Conservation (phyloP, 805 yeast species). For the Candida chilensis region DNA sequence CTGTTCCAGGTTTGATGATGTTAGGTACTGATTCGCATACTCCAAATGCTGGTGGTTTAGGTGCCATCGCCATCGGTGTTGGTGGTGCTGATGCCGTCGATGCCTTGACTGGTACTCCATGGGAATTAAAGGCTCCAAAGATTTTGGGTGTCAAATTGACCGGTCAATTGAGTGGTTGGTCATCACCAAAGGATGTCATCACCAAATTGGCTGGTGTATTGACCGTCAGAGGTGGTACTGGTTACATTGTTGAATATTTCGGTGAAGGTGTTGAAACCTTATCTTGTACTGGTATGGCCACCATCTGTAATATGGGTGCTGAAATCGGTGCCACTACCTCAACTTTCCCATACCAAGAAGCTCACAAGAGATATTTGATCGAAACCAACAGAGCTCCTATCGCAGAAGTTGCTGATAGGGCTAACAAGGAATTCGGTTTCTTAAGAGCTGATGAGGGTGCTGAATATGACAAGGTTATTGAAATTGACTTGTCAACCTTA, state of each 20-base stretch:
- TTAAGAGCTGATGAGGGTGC: conserved; percentile 82
- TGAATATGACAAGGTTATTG: conserved; percentile 87
- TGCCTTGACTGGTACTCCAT: conserved; percentile 92
- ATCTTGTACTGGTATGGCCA: conserved; percentile 98
- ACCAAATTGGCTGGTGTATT: conserved; percentile 84
- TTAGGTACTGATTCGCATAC: conserved; percentile 98
- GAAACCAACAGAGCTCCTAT: conserved; percentile 82
- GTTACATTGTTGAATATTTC: conserved; percentile 90
- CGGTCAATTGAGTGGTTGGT: conserved; percentile 87
- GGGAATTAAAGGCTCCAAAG: conserved; percentile 98
- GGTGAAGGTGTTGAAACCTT: conserved; percentile 88
- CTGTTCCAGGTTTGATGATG: conserved; percentile 96
- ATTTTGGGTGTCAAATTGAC: conserved; percentile 88
- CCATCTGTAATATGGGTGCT: conserved; percentile 99
- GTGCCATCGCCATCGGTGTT: conserved; percentile 98
- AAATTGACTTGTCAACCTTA: conserved; percentile 74
- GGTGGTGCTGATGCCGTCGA: conserved; percentile 99
- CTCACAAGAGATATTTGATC: conserved; percentile 67
- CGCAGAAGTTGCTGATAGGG: conserved; percentile 69
- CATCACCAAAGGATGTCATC: conserved; percentile 95
- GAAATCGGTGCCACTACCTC: conserved; percentile 99
- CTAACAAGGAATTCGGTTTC: conserved; percentile 47
- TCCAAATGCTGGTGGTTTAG: conserved; percentile 98
- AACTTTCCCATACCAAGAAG: conserved; percentile 86
- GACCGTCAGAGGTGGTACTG: conserved; percentile 98